Conservation (phyloP, 2,329 filamentous ascomycete species). For the Colletotrichum sp. region DNA sequence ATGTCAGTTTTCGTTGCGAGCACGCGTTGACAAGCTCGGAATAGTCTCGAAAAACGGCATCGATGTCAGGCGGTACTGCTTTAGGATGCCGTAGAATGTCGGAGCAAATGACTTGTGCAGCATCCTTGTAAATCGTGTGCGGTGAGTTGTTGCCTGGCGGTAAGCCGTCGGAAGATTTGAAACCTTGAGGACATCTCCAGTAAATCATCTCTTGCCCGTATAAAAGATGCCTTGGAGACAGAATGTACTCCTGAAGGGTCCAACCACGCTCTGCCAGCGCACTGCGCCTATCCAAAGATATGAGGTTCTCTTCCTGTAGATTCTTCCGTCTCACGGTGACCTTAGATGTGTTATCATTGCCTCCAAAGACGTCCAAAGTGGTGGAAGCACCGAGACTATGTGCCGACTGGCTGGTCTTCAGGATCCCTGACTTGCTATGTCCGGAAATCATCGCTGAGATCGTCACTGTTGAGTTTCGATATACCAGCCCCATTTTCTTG, state of each 20-base stretch:
- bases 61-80: background rate
- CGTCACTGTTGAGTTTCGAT: slow-evolving; percentile 1
- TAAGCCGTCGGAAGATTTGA: background rate
- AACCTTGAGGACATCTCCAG: background rate
- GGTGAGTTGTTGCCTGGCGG: background rate
- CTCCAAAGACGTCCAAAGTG: background rate
- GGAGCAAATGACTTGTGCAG: background rate
- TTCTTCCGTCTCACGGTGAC: background rate
- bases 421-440: background rate
- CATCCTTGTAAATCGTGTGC: background rate
- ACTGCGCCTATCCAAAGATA: background rate
- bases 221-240: background rate
- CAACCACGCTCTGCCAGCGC: background rate
- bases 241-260: background rate
- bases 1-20: background rate
- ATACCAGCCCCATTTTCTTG: slow-evolving; percentile 4
- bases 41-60: background rate
- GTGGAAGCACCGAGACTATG: background rate
- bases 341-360: background rate
- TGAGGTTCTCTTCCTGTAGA: background rate
- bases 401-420: background rate
- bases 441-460: background rate
- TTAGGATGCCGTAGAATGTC: background rate
- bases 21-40: background rate
- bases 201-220: background rate